Evolutionary conservation across 441 rosid genomes (phyloP).

Genomic region (Manihot esculenta): DNA sequence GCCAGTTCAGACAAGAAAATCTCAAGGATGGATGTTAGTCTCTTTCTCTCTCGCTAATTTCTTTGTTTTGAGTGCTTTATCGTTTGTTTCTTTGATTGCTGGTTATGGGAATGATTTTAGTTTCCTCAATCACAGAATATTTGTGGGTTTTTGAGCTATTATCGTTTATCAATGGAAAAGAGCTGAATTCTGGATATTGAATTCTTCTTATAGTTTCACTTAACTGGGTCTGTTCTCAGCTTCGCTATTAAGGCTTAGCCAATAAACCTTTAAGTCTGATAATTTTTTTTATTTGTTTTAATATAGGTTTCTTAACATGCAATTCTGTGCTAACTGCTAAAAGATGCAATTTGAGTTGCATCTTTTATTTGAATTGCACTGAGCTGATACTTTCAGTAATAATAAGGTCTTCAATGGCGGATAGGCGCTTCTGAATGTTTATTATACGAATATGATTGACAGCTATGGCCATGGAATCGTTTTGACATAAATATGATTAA

Average conservation of each 20-base stretch:
- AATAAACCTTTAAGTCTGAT: conserved; percentile 2
- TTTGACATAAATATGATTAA: background rate
- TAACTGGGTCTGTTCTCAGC: background rate
- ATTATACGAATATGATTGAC: background rate
- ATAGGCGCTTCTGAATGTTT: background rate
- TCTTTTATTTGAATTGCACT: too few species aligned
- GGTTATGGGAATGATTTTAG: background rate
- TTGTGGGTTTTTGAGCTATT: conserved; percentile 5
- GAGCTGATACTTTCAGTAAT: too few species aligned
- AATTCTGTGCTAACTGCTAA: too few species aligned
- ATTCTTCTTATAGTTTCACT: background rate
- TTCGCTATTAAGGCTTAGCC: background rate
- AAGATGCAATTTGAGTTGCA: too few species aligned
- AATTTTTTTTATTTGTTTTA: background rate
- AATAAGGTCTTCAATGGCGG: background rate
- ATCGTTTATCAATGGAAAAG: background rate
- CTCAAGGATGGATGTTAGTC: conserved; percentile 71
- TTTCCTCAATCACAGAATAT: background rate
- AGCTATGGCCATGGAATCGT: background rate
- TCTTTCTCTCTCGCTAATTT: background rate
- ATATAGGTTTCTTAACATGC: background rate
- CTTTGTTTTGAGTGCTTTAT: background rate
- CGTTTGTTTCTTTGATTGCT: background rate
- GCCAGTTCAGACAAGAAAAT: conserved; percentile 68
- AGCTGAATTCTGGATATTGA: background rate